A percentile compares a stretch with the other conserved stretches of the same genome.
Evolutionary conservation across 805 yeast species (phyloP).

Genomic region (Cyberlindnera euphorbiae): DNA sequence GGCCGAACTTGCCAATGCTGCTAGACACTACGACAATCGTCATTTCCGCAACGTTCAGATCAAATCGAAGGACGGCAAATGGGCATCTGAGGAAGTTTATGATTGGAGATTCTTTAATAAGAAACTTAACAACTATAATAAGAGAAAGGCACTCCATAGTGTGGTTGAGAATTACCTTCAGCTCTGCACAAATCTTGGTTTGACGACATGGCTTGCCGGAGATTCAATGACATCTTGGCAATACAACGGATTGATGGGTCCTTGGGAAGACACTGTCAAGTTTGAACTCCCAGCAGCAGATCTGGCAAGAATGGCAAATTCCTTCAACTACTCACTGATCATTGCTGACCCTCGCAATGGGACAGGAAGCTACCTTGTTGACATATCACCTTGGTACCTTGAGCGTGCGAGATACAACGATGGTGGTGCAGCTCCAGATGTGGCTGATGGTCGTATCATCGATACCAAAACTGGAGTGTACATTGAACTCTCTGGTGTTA

Average conservation of each 20-base stretch:
- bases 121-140: constrained; percentile 32
- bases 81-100: constrained; percentile 37
- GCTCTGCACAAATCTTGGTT: constrained; percentile 37
- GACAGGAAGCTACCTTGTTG: constrained; percentile 41
- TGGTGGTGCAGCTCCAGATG: constrained; percentile 40
- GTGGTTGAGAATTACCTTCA: constrained; percentile 42
- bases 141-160: constrained; percentile 43
- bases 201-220: constrained; percentile 44
- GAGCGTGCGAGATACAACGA: constrained; percentile 46
- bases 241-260: constrained; percentile 44
- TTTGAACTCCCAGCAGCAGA: constrained; percentile 49
- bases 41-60: constrained; percentile 31
- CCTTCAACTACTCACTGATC: constrained; percentile 43
- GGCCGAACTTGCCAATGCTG: constrained; percentile 27
- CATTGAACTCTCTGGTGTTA: constrained; percentile 50
- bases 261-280: constrained; percentile 49
- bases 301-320: constrained; percentile 39
- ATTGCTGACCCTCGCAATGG: constrained; percentile 41
- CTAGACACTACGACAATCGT: constrained; percentile 26
- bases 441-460: constrained; percentile 50
- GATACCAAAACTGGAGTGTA: constrained; percentile 57
- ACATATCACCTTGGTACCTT: constrained; percentile 45
- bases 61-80: constrained; percentile 30
- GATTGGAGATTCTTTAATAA: constrained; percentile 65
- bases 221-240: constrained; percentile 48